A percentile compares a stretch with the other conserved stretches of the same genome.
phyloP scores from a whole-genome alignment of 257 asterid species.

The Schizonepeta tenuifolia region DNA sequence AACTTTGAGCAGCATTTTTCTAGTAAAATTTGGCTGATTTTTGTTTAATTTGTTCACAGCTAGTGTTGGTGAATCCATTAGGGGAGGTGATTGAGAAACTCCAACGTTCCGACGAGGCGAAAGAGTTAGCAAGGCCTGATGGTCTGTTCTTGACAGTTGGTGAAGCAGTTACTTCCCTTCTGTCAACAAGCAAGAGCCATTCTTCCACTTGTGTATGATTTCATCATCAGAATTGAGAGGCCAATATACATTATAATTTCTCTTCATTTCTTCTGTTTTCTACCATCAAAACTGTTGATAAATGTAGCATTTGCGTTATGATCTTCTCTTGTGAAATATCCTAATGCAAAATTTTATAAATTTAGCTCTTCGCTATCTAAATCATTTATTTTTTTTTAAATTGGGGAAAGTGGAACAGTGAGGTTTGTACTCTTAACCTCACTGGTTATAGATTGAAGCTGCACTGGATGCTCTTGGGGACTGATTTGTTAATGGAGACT shows the following conservation, averaged over 20 bases:
- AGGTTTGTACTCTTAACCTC: too few relatives aligned
- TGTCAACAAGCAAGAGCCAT: conserved; percentile 50
- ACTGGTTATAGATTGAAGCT: too few relatives aligned
- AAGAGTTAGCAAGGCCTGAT: conserved; percentile 57
- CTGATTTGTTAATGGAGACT: too few relatives aligned
- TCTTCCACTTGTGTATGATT: conserved; percentile 43
- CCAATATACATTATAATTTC: neutral
- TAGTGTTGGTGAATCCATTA: conserved; percentile 81
- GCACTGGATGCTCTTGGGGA: too few relatives aligned
- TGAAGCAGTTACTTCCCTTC: conserved; percentile 72
- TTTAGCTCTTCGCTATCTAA: neutral
- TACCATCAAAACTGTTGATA: neutral
- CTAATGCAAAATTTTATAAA: neutral
- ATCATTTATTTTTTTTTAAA: too few relatives aligned
- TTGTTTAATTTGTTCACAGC: conserved; percentile 41
- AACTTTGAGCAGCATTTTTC: neutral
- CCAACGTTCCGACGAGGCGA: conserved; percentile 55
- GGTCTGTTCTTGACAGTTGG: conserved; percentile 80
- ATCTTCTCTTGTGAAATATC: neutral
- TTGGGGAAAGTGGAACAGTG: too few relatives aligned
- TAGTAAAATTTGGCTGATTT: neutral
- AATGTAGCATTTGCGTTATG: conserved; percentile 1
- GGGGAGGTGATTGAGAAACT: conserved; percentile 83
- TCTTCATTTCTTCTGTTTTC: conserved; percentile 2
- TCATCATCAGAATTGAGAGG: neutral